Percentiles rank a stretch among this genome's conserved stretches.
Conservation (phyloP, 441 rosid genomes). For the Eruca vesicaria region DNA sequence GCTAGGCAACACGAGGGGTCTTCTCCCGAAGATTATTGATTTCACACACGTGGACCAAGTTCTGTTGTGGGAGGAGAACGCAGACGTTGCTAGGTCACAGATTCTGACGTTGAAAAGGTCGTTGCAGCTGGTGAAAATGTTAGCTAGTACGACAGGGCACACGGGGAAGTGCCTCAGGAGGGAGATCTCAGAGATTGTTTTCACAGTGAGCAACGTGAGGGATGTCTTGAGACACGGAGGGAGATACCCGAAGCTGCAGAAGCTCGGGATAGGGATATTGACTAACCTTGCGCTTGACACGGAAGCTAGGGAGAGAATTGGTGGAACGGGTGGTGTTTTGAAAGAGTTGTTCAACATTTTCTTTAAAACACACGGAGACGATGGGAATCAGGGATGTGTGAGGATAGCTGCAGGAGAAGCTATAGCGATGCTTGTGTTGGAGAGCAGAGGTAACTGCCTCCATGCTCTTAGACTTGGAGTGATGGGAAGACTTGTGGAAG, state of each 20-base stretch:
- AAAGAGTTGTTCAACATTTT: slow-evolving; percentile 79
- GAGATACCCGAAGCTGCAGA: slow-evolving; percentile 64
- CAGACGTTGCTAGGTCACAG: slow-evolving; percentile 44
- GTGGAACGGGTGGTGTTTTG: slow-evolving; percentile 81
- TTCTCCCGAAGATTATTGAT: slow-evolving; percentile 80
- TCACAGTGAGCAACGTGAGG: slow-evolving; percentile 80
- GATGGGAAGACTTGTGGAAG: slow-evolving; percentile 50
- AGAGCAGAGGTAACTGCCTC: slow-evolving; percentile 67
- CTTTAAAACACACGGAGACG: slow-evolving; percentile 41
- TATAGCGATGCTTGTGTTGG: slow-evolving; percentile 77
- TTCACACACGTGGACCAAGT: slow-evolving; percentile 64
- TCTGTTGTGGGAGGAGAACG: slow-evolving; percentile 49
- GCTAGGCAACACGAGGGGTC: slow-evolving; percentile 90
- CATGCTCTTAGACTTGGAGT: slow-evolving; percentile 61
- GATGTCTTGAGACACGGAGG: slow-evolving; percentile 66
- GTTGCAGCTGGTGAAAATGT: slow-evolving; percentile 79
- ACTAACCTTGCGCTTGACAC: slow-evolving; percentile 69
- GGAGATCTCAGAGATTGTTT: slow-evolving; percentile 87
- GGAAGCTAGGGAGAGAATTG: slow-evolving; percentile 80
- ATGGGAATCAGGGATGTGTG: slow-evolving; percentile 42
- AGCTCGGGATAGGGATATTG: slow-evolving; percentile 65
- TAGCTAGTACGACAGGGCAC: slow-evolving; percentile 71
- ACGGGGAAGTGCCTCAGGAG: slow-evolving; percentile 68
- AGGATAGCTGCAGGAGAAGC: slow-evolving; percentile 85
- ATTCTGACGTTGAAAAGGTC: slow-evolving; percentile 71